Evolutionary conservation across 805 yeast species (phyloP), one percentile per base, ranked within the genome.

Genomic region (Suhomyces vadensis): DNA sequence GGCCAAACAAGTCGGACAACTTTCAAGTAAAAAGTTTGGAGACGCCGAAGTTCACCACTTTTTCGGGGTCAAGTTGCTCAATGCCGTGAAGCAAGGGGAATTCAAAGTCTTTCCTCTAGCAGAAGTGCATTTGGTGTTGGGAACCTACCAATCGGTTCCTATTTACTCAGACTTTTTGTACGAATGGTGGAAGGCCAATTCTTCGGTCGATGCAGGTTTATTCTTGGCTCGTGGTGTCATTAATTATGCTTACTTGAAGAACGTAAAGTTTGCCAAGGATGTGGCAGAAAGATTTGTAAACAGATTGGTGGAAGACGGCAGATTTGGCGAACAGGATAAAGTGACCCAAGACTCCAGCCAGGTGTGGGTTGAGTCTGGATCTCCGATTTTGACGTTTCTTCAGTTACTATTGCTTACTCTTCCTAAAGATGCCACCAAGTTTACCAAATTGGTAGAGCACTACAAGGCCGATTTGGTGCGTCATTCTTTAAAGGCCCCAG

Each of bases 31-130:
- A 42, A 77, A 77, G 43, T 77, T 78, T 49, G 97, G 96, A 4
- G 96, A 89, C 57, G 77, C 85, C 5, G 81, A 79, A 36, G 69
- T 94, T 44, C 89, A 88, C 58, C 83, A 83, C 52, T 74, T 83
- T 8, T 73, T 89, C 47, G 97, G 96, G 2, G 63, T 73, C 26
- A 82, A 87, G 58, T 70, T 88, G 39, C 64, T 81, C 41, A 71
- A 69, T 35, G 67, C 58, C 9, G 47, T 64, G 14, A 63, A 57
- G 42, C 51, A 63, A 16, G 41, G 35, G 3, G 41, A 38, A 20
- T 37, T 37, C 43, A 79, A 76, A 39, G 56, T 75, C 44, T 76
- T 75, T 26, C 75, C 80, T 43, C 83, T 81, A 43, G 87, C 91
- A n/a, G 95, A 87, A 63, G 74, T 79, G 55, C 86, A 84, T 56